Percentiles rank a stretch among this genome's conserved stretches.
Conservation (phyloP, 495 filamentous ascomycete species). For the Cercophora newfieldiana region DNA sequence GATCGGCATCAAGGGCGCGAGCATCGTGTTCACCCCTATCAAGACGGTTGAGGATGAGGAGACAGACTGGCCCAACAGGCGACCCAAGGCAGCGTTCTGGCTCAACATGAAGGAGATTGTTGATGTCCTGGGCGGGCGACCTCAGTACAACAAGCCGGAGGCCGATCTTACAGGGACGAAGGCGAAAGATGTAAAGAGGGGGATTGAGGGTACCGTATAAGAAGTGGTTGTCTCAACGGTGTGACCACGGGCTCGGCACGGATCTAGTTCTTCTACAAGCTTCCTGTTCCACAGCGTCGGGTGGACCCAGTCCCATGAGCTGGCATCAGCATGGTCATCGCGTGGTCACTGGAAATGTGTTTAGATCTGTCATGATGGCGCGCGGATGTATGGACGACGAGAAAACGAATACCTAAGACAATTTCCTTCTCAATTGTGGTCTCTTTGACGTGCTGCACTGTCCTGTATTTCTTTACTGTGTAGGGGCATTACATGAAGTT, state of each 20-base stretch:
- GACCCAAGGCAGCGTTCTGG: slow-evolving; percentile 89
- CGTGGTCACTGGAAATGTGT: neutral
- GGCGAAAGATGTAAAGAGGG: slow-evolving; percentile 58
- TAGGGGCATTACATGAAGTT: neutral
- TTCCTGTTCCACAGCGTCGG: neutral
- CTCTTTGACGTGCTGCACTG: too few relatives aligned
- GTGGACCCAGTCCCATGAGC: neutral
- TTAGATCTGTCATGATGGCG: neutral
- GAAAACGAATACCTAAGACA: neutral
- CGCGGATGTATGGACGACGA: neutral
- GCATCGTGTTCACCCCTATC: slow-evolving; percentile 83
- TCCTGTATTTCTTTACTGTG: neutral
- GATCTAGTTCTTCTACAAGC: neutral
- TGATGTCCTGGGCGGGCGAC: slow-evolving; percentile 78
- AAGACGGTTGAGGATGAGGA: slow-evolving; percentile 71
- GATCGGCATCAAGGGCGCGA: slow-evolving; percentile 90
- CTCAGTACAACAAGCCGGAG: slow-evolving; percentile 46
- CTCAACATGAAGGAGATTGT: slow-evolving; percentile 75
- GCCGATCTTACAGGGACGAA: slow-evolving; percentile 44
- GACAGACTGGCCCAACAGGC: slow-evolving; percentile 88
- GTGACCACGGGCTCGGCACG: neutral
- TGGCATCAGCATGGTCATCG: neutral
- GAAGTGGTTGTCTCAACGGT: neutral
- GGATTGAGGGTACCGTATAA: slow-evolving; percentile 30
- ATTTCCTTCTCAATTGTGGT: neutral